Percentiles rank a stretch among this genome's conserved stretches.
These are phyloP conservation scores for Kregervanrija fluxuum DNA, from an alignment of 805 yeast species.

Conservation along the genomic window DNA sequence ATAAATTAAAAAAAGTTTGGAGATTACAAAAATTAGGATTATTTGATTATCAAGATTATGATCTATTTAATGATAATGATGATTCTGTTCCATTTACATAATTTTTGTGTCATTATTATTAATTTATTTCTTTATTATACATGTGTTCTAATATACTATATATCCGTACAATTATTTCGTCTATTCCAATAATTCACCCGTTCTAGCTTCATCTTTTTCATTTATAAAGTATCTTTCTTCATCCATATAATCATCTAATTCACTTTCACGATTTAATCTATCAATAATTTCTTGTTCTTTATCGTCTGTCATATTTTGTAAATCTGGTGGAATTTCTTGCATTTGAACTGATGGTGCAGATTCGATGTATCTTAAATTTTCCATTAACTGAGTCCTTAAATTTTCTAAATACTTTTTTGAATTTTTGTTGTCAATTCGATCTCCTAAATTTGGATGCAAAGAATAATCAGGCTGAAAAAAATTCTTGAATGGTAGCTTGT, in stretches of 20 bases:
- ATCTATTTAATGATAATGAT: slow-evolving; percentile 24
- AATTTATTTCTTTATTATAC: background rate
- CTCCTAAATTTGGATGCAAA: slow-evolving; percentile 77
- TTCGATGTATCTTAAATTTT: slow-evolving; percentile 71
- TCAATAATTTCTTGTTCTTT: slow-evolving; percentile 34
- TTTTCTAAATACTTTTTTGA: slow-evolving; percentile 76
- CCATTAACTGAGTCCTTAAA: slow-evolving; percentile 66
- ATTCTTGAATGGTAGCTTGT: slow-evolving; percentile 63
- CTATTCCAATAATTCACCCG: slow-evolving; percentile 27
- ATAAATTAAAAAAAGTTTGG: slow-evolving; percentile 27
- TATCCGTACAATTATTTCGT: background rate
- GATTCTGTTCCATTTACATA: slow-evolving; percentile 31
- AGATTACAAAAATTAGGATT: slow-evolving; percentile 18
- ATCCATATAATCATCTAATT: slow-evolving; percentile 26
- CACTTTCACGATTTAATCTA: slow-evolving; percentile 29
- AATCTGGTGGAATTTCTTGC: slow-evolving; percentile 77
- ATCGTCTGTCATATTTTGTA: slow-evolving; percentile 36
- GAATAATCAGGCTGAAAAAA: slow-evolving; percentile 90
- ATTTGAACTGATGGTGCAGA: slow-evolving; percentile 94
- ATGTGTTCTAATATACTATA: background rate
- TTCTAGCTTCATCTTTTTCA: slow-evolving; percentile 32
- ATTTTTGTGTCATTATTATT: background rate
- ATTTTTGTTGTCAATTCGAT: slow-evolving; percentile 79
- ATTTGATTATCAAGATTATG: slow-evolving; percentile 19
- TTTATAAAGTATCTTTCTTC: slow-evolving; percentile 31